These are phyloP conservation scores for Entomortierella beljakovae DNA, from an alignment of 192 early-diverging fungal genomes.

Conservation along the genomic window DNA sequence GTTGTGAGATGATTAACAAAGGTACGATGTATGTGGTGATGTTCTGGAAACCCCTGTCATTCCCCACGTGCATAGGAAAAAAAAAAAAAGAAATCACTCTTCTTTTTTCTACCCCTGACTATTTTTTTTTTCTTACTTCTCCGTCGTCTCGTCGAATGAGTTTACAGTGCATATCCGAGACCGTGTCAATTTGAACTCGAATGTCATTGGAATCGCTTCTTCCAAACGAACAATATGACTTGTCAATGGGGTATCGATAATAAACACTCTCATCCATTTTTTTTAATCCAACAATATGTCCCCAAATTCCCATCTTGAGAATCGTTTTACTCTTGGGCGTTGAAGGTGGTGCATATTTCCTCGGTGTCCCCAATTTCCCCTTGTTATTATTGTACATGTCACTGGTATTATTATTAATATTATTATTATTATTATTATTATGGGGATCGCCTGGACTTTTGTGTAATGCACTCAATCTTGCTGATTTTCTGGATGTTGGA, in stretches of 20 bases:
- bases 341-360: slow-evolving; percentile 8
- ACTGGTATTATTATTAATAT: neutral
- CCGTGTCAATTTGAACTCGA: slow-evolving; percentile 34
- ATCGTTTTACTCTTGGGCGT: slow-evolving; percentile 21
- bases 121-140: slow-evolving; percentile 16
- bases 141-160: slow-evolving; percentile 42
- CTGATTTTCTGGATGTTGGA: slow-evolving; percentile 25
- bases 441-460: neutral
- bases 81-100: slow-evolving; percentile 3
- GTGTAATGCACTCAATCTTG: slow-evolving; percentile 15
- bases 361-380: neutral
- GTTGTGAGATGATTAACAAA: slow-evolving; percentile 2
- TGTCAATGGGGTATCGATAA: slow-evolving; percentile 45
- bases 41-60: no score
- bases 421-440: neutral
- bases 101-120: neutral
- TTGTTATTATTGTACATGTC: no score
- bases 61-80: no score
- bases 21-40: no score
- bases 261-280: slow-evolving; percentile 31
- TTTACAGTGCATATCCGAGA: slow-evolving; percentile 43
- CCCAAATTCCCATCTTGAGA: slow-evolving; percentile 25
- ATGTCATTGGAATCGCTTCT: slow-evolving; percentile 26
- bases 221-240: slow-evolving; percentile 47
- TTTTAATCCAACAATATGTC: slow-evolving; percentile 31